A percentile compares a stretch with the other conserved stretches of the same genome.
phyloP scores from a whole-genome alignment of 805 yeast species.

The Starmerella vitae region DNA sequence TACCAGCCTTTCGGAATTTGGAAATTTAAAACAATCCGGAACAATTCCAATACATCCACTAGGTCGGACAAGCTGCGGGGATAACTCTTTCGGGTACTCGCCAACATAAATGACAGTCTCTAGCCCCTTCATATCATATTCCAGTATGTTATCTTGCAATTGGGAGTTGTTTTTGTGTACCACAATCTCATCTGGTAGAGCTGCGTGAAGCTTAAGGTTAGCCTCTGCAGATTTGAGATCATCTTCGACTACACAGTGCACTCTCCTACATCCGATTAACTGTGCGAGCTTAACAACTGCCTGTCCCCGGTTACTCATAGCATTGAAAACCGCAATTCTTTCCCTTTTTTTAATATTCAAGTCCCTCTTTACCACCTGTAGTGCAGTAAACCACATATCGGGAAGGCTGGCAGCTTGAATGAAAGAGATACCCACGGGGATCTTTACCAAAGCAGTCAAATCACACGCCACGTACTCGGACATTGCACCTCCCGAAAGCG shows the following conservation, averaged over 20 bases:
- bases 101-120: constrained; percentile 26
- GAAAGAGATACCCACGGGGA: constrained; percentile 21
- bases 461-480: constrained; percentile 28
- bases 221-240: constrained; percentile 22
- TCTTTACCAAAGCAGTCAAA: constrained; percentile 18
- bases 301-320: constrained; percentile 28
- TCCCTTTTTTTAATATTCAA: constrained; percentile 24
- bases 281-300: constrained; percentile 31
- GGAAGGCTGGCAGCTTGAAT: constrained; percentile 27
- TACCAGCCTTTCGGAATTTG: not conserved
- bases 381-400: constrained; percentile 30
- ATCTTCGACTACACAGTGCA: constrained; percentile 25
- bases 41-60: constrained; percentile 23
- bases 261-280: constrained; percentile 26
- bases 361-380: constrained; percentile 25
- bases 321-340: constrained; percentile 27
- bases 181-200: constrained; percentile 20
- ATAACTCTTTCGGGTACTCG: constrained; percentile 14
- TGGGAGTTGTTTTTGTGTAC: constrained; percentile 17
- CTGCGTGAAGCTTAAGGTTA: constrained; percentile 16
- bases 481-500: constrained; percentile 28
- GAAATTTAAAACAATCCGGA: not conserved
- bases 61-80: constrained; percentile 20
- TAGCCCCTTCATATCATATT: constrained; percentile 22
- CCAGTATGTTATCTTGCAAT: not conserved